These are phyloP conservation scores for Alternaria dauci DNA, from an alignment of 2,329 filamentous ascomycete species.

Conservation along the genomic window DNA sequence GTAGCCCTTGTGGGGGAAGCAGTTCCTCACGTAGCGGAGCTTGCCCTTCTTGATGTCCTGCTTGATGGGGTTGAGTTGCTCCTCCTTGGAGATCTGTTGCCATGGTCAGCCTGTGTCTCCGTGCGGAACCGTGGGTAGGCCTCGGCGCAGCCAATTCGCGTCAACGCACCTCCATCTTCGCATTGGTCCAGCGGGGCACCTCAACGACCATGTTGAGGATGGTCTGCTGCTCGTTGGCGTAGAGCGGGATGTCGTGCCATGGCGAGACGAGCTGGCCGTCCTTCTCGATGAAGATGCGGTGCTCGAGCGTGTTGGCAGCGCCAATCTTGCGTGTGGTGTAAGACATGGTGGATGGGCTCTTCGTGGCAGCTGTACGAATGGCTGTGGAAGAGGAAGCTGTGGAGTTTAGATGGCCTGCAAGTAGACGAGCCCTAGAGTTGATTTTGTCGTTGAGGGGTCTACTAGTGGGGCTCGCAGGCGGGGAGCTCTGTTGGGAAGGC, in stretches of 20 bases:
- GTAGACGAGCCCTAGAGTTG: slow-evolving; percentile 50
- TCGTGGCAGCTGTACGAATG: slow-evolving; percentile 19
- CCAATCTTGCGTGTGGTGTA: slow-evolving; percentile 89
- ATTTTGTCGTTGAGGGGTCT: slow-evolving; percentile 51
- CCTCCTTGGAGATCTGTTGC: slow-evolving; percentile 93
- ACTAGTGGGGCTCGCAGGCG: slow-evolving; percentile 48
- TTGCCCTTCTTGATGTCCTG: slow-evolving; percentile 99
- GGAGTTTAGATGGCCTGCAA: slow-evolving; percentile 52
- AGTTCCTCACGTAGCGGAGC: slow-evolving; percentile 99
- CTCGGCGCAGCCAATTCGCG: slow-evolving; percentile 15
- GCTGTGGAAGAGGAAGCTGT: slow-evolving; percentile 30
- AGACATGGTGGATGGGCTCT: slow-evolving; percentile 58
- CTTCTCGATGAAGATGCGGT: slow-evolving; percentile 97
- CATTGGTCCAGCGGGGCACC: slow-evolving; percentile 99
- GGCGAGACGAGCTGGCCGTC: slow-evolving; percentile 93
- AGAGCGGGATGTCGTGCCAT: slow-evolving; percentile 98
- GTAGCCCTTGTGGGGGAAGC: slow-evolving; percentile 99
- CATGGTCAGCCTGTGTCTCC: slow-evolving; percentile 28
- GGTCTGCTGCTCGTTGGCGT: slow-evolving; percentile 94
- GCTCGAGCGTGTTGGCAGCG: slow-evolving; percentile 90
- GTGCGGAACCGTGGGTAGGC: background rate
- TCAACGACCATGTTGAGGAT: slow-evolving; percentile 99
- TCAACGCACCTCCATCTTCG: slow-evolving; percentile 90
- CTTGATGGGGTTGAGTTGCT: slow-evolving; percentile 98
- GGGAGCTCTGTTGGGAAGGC: slow-evolving; percentile 45